Evolutionary conservation across 441 rosid species (phyloP), one percentile per base, ranked within the genome.

Genomic region (Populus hybrid): DNA sequence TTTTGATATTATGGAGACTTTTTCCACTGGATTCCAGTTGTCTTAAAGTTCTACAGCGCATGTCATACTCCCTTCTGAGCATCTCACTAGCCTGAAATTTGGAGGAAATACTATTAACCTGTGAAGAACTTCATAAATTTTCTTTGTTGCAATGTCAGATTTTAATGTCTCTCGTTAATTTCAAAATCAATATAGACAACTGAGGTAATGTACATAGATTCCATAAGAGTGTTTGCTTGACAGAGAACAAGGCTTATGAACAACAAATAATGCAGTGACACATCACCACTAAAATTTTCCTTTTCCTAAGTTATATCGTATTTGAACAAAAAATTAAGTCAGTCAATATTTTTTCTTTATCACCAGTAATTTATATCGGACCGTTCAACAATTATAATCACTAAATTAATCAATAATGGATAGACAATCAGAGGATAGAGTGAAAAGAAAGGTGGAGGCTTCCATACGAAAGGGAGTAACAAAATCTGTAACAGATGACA

Each of bases 11-110:
- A 12, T 46, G n/a, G 67, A 86, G 70, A 32, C 86, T 86, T 81
- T 84, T 91, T 59, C 84, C 94, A 81, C 82, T 90, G 35, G 94
- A 90, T 81, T 96, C 97, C 78, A 91, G 89, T 35, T 88, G 90
- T 77, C 98, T 87, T 77, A 96, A 84, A 46, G 81, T 46, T 80
- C 78, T 87, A 79, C 96, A 90, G 85, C 85, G 92, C 59, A 78
- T 79, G 70, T 96, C 97, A 81, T 94, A 96, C 79, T 86, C 88
- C 84, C 86, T 91, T 80, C 98, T 87, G 78, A 95, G 84, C 70
- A 82, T 77, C 82, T 83, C 92, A 81, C 98, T 93, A 5, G 98
- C 97, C 99, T 95, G 90, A 77, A 85, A 69, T 84, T 46, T 42
- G 70, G 74, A 78, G 26, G 68, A 78, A 59, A 26, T 26, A 46